These are phyloP conservation scores for Neurospora cerealis DNA, from an alignment of 495 filamentous ascomycete species.

Conservation along the genomic window DNA sequence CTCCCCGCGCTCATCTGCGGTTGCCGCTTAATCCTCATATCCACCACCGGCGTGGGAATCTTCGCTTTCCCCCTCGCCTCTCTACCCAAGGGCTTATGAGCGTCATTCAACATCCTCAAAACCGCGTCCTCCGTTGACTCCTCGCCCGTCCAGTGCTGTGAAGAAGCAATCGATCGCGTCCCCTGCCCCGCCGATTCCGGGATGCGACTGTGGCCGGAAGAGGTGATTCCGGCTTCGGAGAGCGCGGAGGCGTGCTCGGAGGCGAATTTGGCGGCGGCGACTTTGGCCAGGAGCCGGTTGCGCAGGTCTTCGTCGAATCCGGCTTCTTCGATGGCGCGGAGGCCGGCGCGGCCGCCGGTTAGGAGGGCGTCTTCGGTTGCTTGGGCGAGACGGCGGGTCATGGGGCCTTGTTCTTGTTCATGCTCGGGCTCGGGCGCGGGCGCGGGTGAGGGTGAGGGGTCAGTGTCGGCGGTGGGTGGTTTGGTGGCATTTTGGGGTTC, in stretches of 20 bases:
- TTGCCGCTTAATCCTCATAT: constrained; percentile 46
- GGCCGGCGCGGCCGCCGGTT: constrained; percentile 58
- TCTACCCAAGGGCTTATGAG: constrained; percentile 57
- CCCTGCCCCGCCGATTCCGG: constrained; percentile 59
- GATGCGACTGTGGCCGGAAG: not conserved
- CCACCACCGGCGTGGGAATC: constrained; percentile 42
- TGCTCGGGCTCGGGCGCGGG: not conserved
- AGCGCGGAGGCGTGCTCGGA: constrained; percentile 61
- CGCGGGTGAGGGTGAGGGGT: not conserved
- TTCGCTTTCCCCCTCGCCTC: constrained; percentile 33
- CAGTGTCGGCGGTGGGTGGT: not conserved
- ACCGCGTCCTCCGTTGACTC: constrained; percentile 67
- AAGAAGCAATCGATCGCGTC: constrained; percentile 59
- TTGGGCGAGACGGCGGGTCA: constrained; percentile 63
- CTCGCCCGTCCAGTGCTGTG: constrained; percentile 66
- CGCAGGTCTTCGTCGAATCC: constrained; percentile 85
- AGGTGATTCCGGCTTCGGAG: constrained; percentile 46
- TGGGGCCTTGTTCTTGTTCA: constrained; percentile 40
- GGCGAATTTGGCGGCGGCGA: constrained; percentile 60
- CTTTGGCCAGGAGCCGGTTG: constrained; percentile 57
- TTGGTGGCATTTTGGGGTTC: not conserved
- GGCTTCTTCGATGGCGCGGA: constrained; percentile 68
- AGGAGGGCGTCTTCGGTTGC: constrained; percentile 74
- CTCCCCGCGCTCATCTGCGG: constrained; percentile 36
- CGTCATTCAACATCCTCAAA: constrained; percentile 81